Conservation (phyloP, 768 basidiomycete species). For the Clitopilus hobsonii region DNA sequence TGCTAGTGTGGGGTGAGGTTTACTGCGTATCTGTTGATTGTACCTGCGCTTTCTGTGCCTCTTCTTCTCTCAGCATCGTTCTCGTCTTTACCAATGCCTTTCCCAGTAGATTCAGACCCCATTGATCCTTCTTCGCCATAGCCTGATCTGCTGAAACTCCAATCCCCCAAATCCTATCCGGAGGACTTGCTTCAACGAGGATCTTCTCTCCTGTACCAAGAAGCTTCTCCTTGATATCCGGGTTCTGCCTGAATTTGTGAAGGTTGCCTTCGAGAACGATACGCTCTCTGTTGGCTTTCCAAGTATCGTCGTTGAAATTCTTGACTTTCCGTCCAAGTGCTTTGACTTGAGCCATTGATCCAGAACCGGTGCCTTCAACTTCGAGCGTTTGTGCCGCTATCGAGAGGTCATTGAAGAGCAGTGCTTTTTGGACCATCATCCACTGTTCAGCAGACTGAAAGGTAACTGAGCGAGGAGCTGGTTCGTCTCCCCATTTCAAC, state of each 20-base stretch:
- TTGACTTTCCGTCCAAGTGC: conserved; percentile 46
- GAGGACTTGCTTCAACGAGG: conserved; percentile 56
- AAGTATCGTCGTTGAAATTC: conserved; percentile 44
- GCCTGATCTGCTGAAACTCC: conserved; percentile 51
- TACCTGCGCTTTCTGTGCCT: background rate
- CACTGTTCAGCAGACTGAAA: conserved; percentile 57
- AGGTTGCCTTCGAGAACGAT: conserved; percentile 52
- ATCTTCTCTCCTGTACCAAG: conserved; percentile 41
- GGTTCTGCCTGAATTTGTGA: conserved; percentile 51
- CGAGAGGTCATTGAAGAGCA: conserved; percentile 44
- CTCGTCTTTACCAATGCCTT: conserved; percentile 40
- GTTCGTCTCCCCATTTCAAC: background rate
- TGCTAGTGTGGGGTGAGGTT: background rate
- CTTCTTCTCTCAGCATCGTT: conserved; percentile 21
- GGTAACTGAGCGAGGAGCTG: conserved; percentile 18
- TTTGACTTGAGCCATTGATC: conserved; percentile 42
- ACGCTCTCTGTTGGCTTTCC: conserved; percentile 38
- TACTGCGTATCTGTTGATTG: background rate
- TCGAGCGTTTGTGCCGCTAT: conserved; percentile 39
- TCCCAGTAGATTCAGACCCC: conserved; percentile 58
- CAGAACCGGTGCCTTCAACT: conserved; percentile 23
- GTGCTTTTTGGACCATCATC: conserved; percentile 66
- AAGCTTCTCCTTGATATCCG: conserved; percentile 32
- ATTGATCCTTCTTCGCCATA: conserved; percentile 28
- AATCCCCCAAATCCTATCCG: conserved; percentile 60